A percentile compares a stretch with the other conserved stretches of the same genome.
These are phyloP conservation scores for Sanchytrium tribonematis DNA, from an alignment of 371 early-diverging fungal species.

Conservation along the genomic window DNA sequence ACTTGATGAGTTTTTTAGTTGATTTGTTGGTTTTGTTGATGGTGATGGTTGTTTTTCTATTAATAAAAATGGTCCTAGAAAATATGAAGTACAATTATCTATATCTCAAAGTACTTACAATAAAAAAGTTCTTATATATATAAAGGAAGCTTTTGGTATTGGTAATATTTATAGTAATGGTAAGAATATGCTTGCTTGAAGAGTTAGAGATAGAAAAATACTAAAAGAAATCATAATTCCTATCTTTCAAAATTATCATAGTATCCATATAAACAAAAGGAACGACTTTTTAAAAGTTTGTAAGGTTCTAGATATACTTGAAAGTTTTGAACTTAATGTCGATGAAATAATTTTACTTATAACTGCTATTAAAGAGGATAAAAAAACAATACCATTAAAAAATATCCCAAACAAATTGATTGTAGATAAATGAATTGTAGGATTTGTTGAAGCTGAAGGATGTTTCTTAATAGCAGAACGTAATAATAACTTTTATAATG, in stretches of 20 bases:
- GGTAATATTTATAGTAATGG: conserved; percentile 10
- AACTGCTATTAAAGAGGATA: too few relatives aligned
- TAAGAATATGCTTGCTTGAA: conserved; percentile 10
- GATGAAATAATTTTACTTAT: conserved; percentile 5
- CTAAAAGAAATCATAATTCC: conserved; percentile 11
- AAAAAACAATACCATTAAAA: too few relatives aligned
- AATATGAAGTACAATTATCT: too few relatives aligned
- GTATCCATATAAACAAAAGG: conserved; percentile 15
- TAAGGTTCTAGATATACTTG: conserved; percentile 9
- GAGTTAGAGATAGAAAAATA: conserved; percentile 11
- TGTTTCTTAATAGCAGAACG: too few relatives aligned
- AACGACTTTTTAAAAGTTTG: conserved; percentile 15
- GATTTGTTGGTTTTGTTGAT: conserved; percentile 14
- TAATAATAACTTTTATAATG: too few relatives aligned
- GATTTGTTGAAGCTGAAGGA: too few relatives aligned
- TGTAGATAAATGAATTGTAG: too few relatives aligned
- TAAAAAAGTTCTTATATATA: conserved; percentile 15
- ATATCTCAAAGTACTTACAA: conserved; percentile 15
- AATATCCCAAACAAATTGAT: too few relatives aligned
- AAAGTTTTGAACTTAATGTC: conserved; percentile 11
- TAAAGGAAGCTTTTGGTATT: conserved; percentile 13
- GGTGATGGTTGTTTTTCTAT: conserved; percentile 8
- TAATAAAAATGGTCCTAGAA: conserved; percentile 12
- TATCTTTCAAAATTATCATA: conserved; percentile 17
- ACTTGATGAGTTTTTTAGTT: too few relatives aligned